Evolutionary conservation across 768 basidiomycete genomes (phyloP).

Genomic region (Rickenella mellea): DNA sequence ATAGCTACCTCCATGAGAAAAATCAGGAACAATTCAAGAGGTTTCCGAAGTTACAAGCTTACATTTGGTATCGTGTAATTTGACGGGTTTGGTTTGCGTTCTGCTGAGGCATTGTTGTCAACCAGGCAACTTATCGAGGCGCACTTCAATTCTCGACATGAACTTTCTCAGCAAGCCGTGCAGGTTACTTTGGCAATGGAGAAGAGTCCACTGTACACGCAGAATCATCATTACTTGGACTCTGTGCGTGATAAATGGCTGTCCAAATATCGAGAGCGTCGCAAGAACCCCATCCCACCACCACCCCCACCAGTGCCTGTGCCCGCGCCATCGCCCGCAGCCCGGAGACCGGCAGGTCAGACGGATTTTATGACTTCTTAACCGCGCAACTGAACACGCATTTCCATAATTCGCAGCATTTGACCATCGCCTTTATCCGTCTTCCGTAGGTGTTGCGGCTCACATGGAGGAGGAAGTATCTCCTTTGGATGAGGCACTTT

Average conservation of each 20-base stretch:
- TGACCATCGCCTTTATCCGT: no score
- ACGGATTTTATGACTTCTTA: no score
- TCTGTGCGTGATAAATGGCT: constrained; percentile 13
- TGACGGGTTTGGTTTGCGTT: neutral
- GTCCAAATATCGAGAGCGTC: constrained; percentile 7
- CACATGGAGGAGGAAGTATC: neutral
- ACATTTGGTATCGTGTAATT: constrained; percentile 22
- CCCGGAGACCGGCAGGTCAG: no score
- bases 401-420: no score
- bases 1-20: neutral
- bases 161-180: constrained; percentile 16
- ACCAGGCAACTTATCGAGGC: constrained; percentile 17
- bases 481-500: neutral
- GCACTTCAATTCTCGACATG: constrained; percentile 21
- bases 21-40: constrained; percentile 25
- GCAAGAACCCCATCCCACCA: neutral
- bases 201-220: constrained; percentile 27
- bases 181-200: constrained; percentile 29
- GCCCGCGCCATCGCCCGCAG: no score
- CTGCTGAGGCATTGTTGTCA: neutral
- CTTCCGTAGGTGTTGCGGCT: no score
- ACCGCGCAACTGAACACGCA: no score
- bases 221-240: constrained; percentile 17
- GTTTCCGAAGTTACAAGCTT: constrained; percentile 24
- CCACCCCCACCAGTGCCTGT: constrained; percentile 4